phyloP scores from a whole-genome alignment of 805 yeast genomes.

The Barnettozyma botsteinii region DNA sequence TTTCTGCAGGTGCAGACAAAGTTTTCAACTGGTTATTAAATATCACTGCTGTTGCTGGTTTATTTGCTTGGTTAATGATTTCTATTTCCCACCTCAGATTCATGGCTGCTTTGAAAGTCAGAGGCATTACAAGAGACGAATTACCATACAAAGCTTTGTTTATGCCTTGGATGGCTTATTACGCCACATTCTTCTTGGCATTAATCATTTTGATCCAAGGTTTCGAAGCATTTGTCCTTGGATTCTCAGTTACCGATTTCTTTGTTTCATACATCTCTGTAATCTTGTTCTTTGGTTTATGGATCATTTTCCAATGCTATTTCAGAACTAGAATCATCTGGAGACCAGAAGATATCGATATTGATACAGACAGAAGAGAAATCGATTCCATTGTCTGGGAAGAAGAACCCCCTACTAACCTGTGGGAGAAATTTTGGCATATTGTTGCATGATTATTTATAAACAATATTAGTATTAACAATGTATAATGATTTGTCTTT shows the following conservation, averaged over 20 bases:
- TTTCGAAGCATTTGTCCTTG: constrained; percentile 51
- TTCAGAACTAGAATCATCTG: constrained; percentile 43
- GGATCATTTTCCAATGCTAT: constrained; percentile 48
- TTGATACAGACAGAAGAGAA: constrained; percentile 60
- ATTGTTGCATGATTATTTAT: constrained; percentile 4
- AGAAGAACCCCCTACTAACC: constrained; percentile 38
- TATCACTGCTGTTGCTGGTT: constrained; percentile 73
- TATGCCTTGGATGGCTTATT: constrained; percentile 65
- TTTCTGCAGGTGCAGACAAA: constrained; percentile 43
- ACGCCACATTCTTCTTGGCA: constrained; percentile 48
- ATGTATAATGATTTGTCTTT: background rate
- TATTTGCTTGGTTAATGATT: constrained; percentile 68
- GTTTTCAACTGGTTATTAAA: constrained; percentile 71
- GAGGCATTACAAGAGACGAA: constrained; percentile 61
- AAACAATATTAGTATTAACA: background rate
- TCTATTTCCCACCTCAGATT: constrained; percentile 62
- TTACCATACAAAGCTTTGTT: constrained; percentile 70
- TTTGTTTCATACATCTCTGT: constrained; percentile 69
- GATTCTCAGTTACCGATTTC: constrained; percentile 49
- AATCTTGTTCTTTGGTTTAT: constrained; percentile 49
- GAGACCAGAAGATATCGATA: constrained; percentile 57
- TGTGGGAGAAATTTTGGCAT: constrained; percentile 12
- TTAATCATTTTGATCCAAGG: constrained; percentile 70
- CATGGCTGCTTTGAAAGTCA: constrained; percentile 54
- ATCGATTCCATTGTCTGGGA: constrained; percentile 57